These are phyloP conservation scores for Aspergillus brasiliensis DNA, from an alignment of 2,329 filamentous ascomycete species.

Conservation along the genomic window DNA sequence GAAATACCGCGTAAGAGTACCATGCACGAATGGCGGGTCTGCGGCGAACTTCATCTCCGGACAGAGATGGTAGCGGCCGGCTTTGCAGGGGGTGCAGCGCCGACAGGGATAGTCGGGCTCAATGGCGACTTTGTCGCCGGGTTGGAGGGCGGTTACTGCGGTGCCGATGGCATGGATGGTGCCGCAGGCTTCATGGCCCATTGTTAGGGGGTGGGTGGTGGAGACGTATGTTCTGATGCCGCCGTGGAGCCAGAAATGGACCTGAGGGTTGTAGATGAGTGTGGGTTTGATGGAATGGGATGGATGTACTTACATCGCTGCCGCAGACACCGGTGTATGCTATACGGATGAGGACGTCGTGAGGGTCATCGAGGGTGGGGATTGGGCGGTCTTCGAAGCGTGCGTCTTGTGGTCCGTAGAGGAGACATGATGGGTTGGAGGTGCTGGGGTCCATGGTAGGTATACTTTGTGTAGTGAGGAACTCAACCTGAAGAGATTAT, in stretches of 20 bases:
- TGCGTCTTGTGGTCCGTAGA: conserved; percentile 43
- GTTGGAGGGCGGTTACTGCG: conserved; percentile 24
- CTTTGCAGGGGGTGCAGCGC: conserved; percentile 38
- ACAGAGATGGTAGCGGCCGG: conserved; percentile 47
- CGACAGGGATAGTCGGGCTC: conserved; percentile 41
- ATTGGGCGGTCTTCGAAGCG: conserved; percentile 42
- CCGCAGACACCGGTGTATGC: conserved; percentile 50
- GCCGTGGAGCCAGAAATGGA: conserved; percentile 44
- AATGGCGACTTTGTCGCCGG: conserved; percentile 38
- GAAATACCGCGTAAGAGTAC: conserved; percentile 43
- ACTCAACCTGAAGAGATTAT: background rate
- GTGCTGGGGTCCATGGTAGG: background rate
- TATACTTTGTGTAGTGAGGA: background rate
- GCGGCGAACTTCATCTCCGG: conserved; percentile 44
- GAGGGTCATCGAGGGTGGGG: conserved; percentile 36
- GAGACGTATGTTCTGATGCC: conserved; percentile 34
- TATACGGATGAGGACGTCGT: conserved; percentile 50
- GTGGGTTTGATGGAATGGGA: background rate
- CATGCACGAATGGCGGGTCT: conserved; percentile 39
- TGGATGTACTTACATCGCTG: conserved; percentile 33
- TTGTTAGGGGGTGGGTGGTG: conserved; percentile 25
- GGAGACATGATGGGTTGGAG: conserved; percentile 33
- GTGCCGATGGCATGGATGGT: conserved; percentile 30
- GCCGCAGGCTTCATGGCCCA: conserved; percentile 41
- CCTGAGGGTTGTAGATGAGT: conserved; percentile 18